These are phyloP conservation scores for Leishmania guyanensis DNA, from an alignment of 208 protist species.

Conservation along the genomic window DNA sequence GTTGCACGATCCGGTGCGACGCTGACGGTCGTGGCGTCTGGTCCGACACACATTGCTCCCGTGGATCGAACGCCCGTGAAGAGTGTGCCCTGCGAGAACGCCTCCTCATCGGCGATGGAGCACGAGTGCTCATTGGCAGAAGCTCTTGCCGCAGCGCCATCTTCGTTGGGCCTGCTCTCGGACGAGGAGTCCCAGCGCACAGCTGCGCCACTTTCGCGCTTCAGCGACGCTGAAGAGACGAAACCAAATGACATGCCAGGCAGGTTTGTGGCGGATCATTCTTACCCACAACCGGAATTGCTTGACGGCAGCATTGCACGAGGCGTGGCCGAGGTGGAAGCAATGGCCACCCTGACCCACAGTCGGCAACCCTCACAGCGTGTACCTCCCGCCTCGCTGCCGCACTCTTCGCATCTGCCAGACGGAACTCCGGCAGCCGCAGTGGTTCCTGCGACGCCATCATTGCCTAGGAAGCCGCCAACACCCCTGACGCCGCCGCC, in stretches of 20 bases:
- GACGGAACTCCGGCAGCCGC: background rate
- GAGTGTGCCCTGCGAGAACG: background rate
- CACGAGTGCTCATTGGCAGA: constrained; percentile 4
- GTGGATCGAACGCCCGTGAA: background rate
- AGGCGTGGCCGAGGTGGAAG: background rate
- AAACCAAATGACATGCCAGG: background rate
- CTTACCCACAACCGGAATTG: background rate
- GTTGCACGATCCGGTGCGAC: background rate
- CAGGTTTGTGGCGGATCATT: background rate
- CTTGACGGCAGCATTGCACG: background rate
- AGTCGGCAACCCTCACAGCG: background rate
- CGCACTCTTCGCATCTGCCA: background rate
- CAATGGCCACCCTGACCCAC: background rate
- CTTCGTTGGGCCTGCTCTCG: background rate
- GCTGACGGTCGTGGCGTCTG: background rate
- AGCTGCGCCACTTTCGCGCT: no score
- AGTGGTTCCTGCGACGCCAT: background rate
- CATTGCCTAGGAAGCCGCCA: background rate
- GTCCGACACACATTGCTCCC: background rate
- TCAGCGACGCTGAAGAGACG: background rate
- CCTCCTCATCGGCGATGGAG: background rate
- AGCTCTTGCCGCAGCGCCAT: constrained; percentile 13
- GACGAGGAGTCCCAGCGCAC: constrained; percentile 1
- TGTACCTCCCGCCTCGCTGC: background rate
- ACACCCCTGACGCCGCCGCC: background rate